These are phyloP conservation scores for Pichia pseudocactophila DNA, from an alignment of 805 yeast species.

Conservation along the genomic window DNA sequence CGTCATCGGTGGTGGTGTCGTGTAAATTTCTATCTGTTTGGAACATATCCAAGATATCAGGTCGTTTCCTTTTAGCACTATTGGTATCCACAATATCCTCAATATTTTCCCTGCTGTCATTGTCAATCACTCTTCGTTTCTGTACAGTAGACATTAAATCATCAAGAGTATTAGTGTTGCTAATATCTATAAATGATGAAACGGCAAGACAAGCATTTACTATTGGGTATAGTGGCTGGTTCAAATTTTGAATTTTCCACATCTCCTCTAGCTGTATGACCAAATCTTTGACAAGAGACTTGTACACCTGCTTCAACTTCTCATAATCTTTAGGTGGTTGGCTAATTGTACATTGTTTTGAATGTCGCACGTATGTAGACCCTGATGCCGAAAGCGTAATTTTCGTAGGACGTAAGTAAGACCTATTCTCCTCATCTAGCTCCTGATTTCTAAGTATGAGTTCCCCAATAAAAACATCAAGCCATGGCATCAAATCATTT, in stretches of 20 bases:
- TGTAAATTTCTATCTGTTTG: background rate
- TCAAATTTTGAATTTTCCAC: constrained; percentile 18
- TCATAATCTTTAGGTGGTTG: constrained; percentile 30
- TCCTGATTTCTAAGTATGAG: constrained; percentile 63
- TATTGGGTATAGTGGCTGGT: constrained; percentile 35
- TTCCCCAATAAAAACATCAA: constrained; percentile 77
- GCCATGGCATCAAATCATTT: constrained; percentile 65
- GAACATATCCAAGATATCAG: background rate
- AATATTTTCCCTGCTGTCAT: background rate
- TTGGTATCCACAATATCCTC: background rate
- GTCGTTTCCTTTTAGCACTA: background rate
- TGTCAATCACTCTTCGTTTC: background rate
- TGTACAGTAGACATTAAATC: constrained; percentile 14
- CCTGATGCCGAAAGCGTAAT: constrained; percentile 33
- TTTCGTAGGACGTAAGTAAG: constrained; percentile 45
- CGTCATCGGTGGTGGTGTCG: background rate
- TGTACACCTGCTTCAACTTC: constrained; percentile 26
- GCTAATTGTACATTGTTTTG: constrained; percentile 35
- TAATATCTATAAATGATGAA: constrained; percentile 37
- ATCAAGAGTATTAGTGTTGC: constrained; percentile 20
- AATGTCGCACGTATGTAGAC: constrained; percentile 17
- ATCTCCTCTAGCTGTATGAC: constrained; percentile 10
- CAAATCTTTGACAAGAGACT: constrained; percentile 16
- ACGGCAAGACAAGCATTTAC: constrained; percentile 42
- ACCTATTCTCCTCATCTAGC: constrained; percentile 52